Evolutionary conservation across 1,284 basidiomycete species (phyloP).

Genomic region (Melampsora americana): DNA sequence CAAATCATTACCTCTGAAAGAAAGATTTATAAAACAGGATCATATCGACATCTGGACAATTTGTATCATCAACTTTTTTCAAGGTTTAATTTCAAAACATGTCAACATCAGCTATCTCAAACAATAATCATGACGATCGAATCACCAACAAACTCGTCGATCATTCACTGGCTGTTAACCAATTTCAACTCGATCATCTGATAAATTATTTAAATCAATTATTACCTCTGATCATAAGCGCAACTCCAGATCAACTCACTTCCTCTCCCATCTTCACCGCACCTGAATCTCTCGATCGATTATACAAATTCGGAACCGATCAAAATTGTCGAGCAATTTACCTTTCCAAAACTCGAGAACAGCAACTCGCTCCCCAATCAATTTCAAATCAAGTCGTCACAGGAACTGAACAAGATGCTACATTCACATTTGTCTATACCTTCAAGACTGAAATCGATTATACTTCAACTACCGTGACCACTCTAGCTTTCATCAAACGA

Average conservation of each 20-base stretch:
- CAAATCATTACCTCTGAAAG: too few relatives aligned
- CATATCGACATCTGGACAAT: too few relatives aligned
- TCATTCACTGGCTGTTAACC: background rate
- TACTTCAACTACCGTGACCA: constrained; percentile 73
- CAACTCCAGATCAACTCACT: constrained; percentile 63
- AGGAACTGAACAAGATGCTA: constrained; percentile 25
- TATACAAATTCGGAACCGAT: constrained; percentile 69
- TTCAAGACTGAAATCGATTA: constrained; percentile 74
- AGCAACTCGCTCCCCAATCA: constrained; percentile 64
- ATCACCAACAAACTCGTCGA: too few relatives aligned
- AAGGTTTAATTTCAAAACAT: too few relatives aligned
- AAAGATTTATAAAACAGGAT: too few relatives aligned
- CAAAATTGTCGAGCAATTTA: constrained; percentile 63
- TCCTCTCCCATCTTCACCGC: constrained; percentile 63
- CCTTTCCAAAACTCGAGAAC: constrained; percentile 68
- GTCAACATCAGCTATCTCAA: too few relatives aligned
- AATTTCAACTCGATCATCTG: constrained; percentile 16
- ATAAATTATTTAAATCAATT: constrained; percentile 64
- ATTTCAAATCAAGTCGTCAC: background rate
- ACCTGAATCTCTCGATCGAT: constrained; percentile 64
- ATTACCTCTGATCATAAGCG: constrained; percentile 71
- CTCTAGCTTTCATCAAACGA: constrained; percentile 91
- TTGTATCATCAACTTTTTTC: too few relatives aligned
- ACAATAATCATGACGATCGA: too few relatives aligned
- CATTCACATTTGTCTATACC: constrained; percentile 62